Evolutionary conservation across 2,329 filamentous ascomycete species (phyloP), one percentile per base, ranked within the genome.

Genomic region (Clarireedia hainanense): DNA sequence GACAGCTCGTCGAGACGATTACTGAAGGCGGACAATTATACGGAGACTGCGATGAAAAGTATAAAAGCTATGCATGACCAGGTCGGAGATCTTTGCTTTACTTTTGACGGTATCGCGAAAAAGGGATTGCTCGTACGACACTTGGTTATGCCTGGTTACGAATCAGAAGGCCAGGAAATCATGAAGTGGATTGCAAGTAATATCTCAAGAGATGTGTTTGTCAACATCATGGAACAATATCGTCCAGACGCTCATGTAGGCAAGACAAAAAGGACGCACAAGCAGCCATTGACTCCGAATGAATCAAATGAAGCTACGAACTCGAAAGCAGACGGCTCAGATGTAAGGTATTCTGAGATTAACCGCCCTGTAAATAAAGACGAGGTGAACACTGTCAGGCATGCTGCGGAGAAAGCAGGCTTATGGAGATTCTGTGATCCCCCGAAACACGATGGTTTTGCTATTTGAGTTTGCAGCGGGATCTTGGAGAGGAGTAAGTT

Each of bases 171-270:
- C 0, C 76, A 77, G 50, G 75, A 83, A 60, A 94, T 95, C 58
- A 86, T 95, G 76, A 76, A 74, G 59, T 95, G 88, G 77, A 74
- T 95, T 15, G 89, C 88, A 0, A 74, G 79, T 27, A 80, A 90
- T 52, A 77, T 95, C 2, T 89, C 86, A 3, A 78, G 74, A 55
- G 88, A 94, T 69, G 76, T 87, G 45, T 92, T 91, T 70, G 80
- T 94, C 58, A 86, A 95, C 67, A 85, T 95, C 61, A 94, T 94
- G 89, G 89, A 95, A 71, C 89, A 95, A 71, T 94, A 94, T 66
- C 84, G 83, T 60, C 89, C 89, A 0, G 81, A 87, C 60, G 89
- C 88, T 0, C 84, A 95, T 69, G 89, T 95, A 0, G 89, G 89
- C 3, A 92, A 90, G 73, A 73, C 75, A 53, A 81, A 73, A 63